These are phyloP conservation scores for Vicia villosa DNA, from an alignment of 306 rosid genomes.

Conservation along the genomic window DNA sequence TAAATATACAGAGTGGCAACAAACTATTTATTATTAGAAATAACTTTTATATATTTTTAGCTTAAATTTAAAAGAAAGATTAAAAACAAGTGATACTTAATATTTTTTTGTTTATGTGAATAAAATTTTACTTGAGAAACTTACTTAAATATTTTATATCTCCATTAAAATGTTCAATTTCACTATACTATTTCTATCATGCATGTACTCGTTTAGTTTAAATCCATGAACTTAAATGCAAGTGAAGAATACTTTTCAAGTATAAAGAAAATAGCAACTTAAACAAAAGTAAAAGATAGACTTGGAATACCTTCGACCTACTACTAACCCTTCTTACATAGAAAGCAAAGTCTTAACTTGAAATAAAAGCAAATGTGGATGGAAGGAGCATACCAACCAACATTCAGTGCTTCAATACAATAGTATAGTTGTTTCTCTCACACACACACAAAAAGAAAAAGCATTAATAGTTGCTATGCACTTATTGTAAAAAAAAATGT, in stretches of 20 bases:
- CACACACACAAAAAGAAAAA: neutral
- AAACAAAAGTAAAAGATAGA: neutral
- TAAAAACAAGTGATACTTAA: too few species aligned
- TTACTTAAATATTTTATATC: too few species aligned
- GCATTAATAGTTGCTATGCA: neutral
- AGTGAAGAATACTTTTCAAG: too few species aligned
- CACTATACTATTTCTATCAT: neutral
- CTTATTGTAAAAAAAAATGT: neutral
- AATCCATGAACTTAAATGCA: too few species aligned
- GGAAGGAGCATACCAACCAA: neutral
- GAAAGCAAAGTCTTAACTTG: neutral
- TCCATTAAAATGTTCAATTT: neutral
- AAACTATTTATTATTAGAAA: too few species aligned
- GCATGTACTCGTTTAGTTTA: too few species aligned
- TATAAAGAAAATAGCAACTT: too few species aligned
- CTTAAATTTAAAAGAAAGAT: too few species aligned
- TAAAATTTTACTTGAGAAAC: too few species aligned
- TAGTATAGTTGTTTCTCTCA: neutral
- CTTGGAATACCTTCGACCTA: neutral
- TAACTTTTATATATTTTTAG: too few species aligned
- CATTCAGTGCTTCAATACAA: neutral
- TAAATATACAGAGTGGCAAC: too few species aligned
- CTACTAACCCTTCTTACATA: neutral
- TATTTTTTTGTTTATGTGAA: too few species aligned
- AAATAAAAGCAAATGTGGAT: neutral